A percentile compares a stretch with the other conserved stretches of the same genome.
These are phyloP conservation scores for Lathyrus sativus DNA, from an alignment of 306 rosid species.

Conservation along the genomic window DNA sequence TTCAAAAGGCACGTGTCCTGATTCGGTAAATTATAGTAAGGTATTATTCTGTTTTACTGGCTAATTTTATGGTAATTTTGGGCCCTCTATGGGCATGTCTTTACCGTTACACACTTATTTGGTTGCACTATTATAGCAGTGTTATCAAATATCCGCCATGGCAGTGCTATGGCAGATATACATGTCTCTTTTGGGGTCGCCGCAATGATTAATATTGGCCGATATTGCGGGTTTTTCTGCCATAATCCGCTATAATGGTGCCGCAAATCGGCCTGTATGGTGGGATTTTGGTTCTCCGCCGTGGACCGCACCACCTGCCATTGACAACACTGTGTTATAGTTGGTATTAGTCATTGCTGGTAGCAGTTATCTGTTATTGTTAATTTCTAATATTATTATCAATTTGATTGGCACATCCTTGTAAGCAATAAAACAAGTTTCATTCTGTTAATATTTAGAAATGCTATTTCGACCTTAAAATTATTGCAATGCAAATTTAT, in stretches of 20 bases:
- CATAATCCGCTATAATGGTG: no score
- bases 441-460: conserved; percentile 3
- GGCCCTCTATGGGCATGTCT: conserved; percentile 19
- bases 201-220: no score
- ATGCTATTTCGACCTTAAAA: conserved; percentile 17
- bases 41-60: conserved; percentile 45
- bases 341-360: conserved; percentile 23
- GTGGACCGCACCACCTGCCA: no score
- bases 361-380: conserved; percentile 14
- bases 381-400: conserved; percentile 15
- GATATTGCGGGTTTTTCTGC: no score
- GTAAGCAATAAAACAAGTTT: conserved; percentile 24
- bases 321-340: not conserved
- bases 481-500: conserved; percentile 7
- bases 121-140: not conserved
- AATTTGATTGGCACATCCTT: conserved; percentile 17
- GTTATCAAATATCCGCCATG: no score
- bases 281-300: no score
- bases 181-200: no score
- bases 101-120: not conserved
- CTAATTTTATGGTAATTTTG: conserved; percentile 24
- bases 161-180: no score
- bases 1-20: conserved; percentile 58
- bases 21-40: conserved; percentile 59
- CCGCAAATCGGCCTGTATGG: no score